A percentile compares a stretch with the other conserved stretches of the same genome.
Conservation (phyloP, 1,284 basidiomycete species). For the Caloboletus inedulis region DNA sequence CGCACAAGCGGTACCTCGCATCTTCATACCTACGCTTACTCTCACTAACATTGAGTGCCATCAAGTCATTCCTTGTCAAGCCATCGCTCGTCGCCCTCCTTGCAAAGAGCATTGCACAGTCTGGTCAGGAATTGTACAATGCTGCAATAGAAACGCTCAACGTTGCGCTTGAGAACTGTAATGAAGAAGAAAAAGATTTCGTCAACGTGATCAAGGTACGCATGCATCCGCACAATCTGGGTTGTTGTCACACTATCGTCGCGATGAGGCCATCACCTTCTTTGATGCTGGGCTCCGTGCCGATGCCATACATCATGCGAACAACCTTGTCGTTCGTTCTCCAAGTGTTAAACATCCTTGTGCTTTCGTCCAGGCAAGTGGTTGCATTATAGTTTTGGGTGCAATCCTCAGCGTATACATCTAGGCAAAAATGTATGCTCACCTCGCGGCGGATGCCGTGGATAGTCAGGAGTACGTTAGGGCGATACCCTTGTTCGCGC, state of each 20-base stretch:
- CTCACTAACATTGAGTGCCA: background rate
- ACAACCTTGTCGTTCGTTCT: constrained; percentile 4
- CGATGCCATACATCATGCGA: constrained; percentile 6
- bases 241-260: background rate
- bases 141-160: constrained; percentile 8
- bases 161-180: constrained; percentile 1
- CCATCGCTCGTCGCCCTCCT: constrained; percentile 11
- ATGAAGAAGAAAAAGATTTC: constrained; percentile 6
- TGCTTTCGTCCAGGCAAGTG: constrained; percentile 16
- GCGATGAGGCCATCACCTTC: constrained; percentile 10
- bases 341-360: background rate
- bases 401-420: background rate
- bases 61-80: constrained; percentile 11
- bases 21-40: background rate
- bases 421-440: constrained; percentile 20
- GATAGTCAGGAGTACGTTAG: background rate
- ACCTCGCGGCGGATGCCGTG: constrained; percentile 11
- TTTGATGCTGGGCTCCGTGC: constrained; percentile 10
- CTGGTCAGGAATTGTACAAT: background rate
- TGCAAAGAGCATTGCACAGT: constrained; percentile 10
- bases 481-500: constrained; percentile 4
- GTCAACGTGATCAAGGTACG: constrained; percentile 21
- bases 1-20: constrained; percentile 10
- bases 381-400: background rate
- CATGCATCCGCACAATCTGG: background rate